Percentiles rank a stretch among this genome's conserved stretches.
These are phyloP conservation scores for Eutrema heterophyllum DNA, from an alignment of 345 rosid species.

Conservation along the genomic window DNA sequence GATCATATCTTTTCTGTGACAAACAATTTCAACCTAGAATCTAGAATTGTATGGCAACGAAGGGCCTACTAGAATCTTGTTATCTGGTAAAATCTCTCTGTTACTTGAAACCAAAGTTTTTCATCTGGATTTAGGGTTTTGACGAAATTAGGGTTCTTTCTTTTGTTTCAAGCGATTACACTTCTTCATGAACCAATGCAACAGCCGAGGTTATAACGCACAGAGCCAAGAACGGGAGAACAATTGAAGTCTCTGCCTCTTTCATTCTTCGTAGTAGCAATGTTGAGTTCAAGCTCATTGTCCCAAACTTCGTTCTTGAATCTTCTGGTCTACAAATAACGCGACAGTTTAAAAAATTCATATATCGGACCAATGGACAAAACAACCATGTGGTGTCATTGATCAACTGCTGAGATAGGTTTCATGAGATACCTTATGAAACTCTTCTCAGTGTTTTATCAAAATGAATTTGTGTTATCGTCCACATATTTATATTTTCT, in stretches of 20 bases:
- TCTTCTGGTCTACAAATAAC: conserved; percentile 40
- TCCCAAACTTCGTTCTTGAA: conserved; percentile 59
- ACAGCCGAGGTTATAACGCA: conserved; percentile 32
- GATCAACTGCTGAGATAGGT: neutral
- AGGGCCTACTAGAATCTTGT: neutral
- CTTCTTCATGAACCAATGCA: conserved; percentile 30
- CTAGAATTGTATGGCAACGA: neutral
- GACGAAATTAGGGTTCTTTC: neutral
- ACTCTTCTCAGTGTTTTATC: too few relatives aligned
- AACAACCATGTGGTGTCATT: neutral
- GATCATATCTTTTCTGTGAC: neutral
- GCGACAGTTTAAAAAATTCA: neutral
- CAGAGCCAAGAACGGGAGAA: conserved; percentile 32
- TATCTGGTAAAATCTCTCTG: neutral
- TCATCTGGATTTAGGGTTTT: neutral
- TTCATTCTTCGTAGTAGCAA: conserved; percentile 19
- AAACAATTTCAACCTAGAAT: conserved; percentile 1
- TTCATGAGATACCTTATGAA: conserved; percentile 24
- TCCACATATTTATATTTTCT: too few relatives aligned
- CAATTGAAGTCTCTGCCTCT: conserved; percentile 31
- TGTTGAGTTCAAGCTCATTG: conserved; percentile 38
- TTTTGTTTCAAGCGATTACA: conserved; percentile 23
- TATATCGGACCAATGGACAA: neutral
- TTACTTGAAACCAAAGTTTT: conserved; percentile 2
- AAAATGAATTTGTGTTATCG: too few relatives aligned